Percentiles rank a stretch among this genome's conserved stretches.
Conservation (phyloP, 345 rosid species). For the Abelmoschus esculentus region DNA sequence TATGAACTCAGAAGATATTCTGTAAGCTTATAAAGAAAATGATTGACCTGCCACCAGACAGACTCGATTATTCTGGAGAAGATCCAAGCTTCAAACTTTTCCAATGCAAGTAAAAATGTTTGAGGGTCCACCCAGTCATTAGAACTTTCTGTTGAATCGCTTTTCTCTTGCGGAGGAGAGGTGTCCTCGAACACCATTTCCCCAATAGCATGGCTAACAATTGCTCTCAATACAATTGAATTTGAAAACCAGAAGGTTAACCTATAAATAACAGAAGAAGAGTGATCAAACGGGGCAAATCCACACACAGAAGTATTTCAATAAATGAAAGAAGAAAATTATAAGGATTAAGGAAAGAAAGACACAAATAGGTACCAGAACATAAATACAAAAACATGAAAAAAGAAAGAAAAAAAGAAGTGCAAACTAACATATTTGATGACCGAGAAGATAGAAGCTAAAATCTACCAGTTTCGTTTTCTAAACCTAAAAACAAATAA, state of each 20-base stretch:
- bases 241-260: conserved; percentile 92
- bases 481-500: background rate
- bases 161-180: conserved; percentile 11
- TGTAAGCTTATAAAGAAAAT: conserved; percentile 5
- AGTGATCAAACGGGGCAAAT: background rate
- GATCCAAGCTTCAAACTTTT: conserved; percentile 83
- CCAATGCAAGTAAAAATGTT: conserved; percentile 49
- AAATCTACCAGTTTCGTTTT: background rate
- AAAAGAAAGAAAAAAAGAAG: no score
- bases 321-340: background rate
- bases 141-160: conserved; percentile 4
- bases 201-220: conserved; percentile 36
- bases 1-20: background rate
- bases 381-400: background rate
- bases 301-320: no score
- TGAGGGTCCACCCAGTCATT: conserved; percentile 68
- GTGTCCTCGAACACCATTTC: conserved; percentile 15
- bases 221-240: conserved; percentile 64
- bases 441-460: background rate
- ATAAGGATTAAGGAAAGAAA: background rate
- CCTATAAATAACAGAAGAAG: conserved; percentile 30
- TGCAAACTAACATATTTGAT: background rate
- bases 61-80: conserved; percentile 80
- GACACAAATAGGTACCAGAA: background rate
- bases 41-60: conserved; percentile 91